Base-by-base conservation (phyloP, 2,329 filamentous ascomycete genomes). In the Pestalotiopsis sp. region DNA sequence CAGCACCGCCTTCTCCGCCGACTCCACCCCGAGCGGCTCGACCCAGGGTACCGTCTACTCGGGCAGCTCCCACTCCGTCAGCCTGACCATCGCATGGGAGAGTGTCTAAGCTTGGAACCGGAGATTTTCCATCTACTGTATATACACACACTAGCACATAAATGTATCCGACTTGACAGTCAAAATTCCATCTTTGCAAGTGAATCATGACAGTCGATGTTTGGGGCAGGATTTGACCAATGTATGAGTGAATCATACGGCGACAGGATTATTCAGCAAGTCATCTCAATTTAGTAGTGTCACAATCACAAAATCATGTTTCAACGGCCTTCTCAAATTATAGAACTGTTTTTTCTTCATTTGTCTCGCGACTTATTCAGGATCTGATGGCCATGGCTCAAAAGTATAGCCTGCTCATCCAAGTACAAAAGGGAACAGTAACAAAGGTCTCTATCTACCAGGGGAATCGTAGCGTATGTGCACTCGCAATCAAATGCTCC, bases 401-500 rank as follows among this genome's bases (percentile, higher is more conserved):
- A 52, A 52, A 52, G 13, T 52, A n/a, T 52, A 52, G n/a, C 45
- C 45, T 17, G 45, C 27, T 61, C 59, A 61, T 39, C 31, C n/a
- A 25, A 27, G 27, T 14, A 49, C 61, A 64, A 67, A 67, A 67
- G 56, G 27, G 39, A 62, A 63, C 61, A 36, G 56, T 38, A 63
- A 52, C 57, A 45, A 63, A 58, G 17, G 23, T 14, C 39, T 67
- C 66, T 67, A 68, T 76, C 73, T 76, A 77, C 74, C 71, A 67
- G 70, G 75, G 76, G 75, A 77, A 78, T 77, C 76, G 77, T 77
- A 36, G 39, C n/a, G 56, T 67, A 67, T 67, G 56, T 67, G 52
- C 65, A 60, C 57, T 52, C 31, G 65, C 23, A 36, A 52, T 25
- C 65, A 36, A 38, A 31, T 20, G 52, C 45, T 38, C 56, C 65